Base-by-base conservation (phyloP, 2,329 filamentous ascomycete genomes). In the Aspergillus latus region DNA sequence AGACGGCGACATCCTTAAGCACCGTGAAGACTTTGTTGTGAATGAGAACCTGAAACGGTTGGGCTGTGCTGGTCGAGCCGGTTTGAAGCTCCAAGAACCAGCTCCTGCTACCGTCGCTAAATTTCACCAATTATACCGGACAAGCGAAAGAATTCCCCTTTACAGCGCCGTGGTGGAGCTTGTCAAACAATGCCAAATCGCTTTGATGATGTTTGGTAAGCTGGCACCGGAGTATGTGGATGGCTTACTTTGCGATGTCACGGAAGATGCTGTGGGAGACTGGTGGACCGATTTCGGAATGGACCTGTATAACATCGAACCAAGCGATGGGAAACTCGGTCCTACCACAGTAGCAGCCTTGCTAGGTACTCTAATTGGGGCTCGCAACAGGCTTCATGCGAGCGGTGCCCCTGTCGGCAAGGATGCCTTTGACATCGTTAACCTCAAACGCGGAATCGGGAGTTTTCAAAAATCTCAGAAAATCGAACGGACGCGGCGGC, bases 231-330 rank as follows among this genome's bases (percentile, higher is more conserved):
- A 92, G 62, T 97, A 96, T 70, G 89, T 90, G 6, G 94, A 99
- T 67, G 94, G 94, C 0, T 76, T 97, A 26, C 82, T 99, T 2
- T 99, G 94, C 71, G 94, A 99, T 75, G 81, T 94, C 43, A 97
- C 94, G 0, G 94, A 99, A 72, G 87, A 83, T 59, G 91, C 92
- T 1, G 86, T 97, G 65, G 88, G 87, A 59, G 90, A 97, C 71
- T 99, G 94, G 94, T 97, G 94, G 94, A 87, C 89, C 1, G 90
- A 96, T 66, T 88, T 97, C 58, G 94, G 94, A 1, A 88, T 87
- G 0, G 93, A 97, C 63, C 88, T 94, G 67, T 97, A 93, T 78
- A 95, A 93, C 54, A 84, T 92, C 34, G 94, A 97, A 72, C 93
- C 94, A 1, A 89, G 88, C 8, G 94, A 99, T 74, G 93, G 93